phyloP scores from a whole-genome alignment of 2,329 filamentous ascomycete species.

The Chrysoporthe deuterocubensis region DNA sequence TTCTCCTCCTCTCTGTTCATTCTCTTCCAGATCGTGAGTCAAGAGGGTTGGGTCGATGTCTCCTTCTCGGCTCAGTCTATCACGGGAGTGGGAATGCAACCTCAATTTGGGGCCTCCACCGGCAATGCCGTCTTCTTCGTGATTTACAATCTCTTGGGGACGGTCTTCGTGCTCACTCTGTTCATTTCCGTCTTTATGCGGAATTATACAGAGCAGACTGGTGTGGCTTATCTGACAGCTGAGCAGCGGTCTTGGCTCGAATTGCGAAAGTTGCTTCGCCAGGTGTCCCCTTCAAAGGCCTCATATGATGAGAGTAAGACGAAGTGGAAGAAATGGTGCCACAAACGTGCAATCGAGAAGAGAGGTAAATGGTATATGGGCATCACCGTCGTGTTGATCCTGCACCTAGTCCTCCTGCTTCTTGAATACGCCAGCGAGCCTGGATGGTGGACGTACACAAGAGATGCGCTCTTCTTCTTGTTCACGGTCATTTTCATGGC shows the following conservation, averaged over 20 bases:
- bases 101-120: constrained; percentile 68
- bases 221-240: constrained; percentile 91
- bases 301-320: constrained; percentile 78
- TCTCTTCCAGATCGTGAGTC: constrained; percentile 97
- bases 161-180: constrained; percentile 93
- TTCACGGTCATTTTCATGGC: constrained; percentile 82
- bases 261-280: constrained; percentile 84
- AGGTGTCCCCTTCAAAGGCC: constrained; percentile 93
- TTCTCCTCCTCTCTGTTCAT: constrained; percentile 94
- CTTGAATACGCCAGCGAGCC: constrained; percentile 84
- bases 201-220: constrained; percentile 98
- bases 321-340: constrained; percentile 90
- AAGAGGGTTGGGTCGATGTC: constrained; percentile 97
- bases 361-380: constrained; percentile 87
- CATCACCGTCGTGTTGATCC: constrained; percentile 77
- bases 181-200: constrained; percentile 99
- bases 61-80: constrained; percentile 84
- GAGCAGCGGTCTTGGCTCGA: constrained; percentile 98
- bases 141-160: constrained; percentile 92
- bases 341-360: constrained; percentile 91
- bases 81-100: constrained; percentile 75
- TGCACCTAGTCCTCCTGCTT: constrained; percentile 83
- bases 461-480: constrained; percentile 77
- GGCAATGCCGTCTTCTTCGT: constrained; percentile 95
- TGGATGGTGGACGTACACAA: constrained; percentile 67